Conservation (phyloP, 345 rosid genomes). For the Excoecaria agallocha region DNA sequence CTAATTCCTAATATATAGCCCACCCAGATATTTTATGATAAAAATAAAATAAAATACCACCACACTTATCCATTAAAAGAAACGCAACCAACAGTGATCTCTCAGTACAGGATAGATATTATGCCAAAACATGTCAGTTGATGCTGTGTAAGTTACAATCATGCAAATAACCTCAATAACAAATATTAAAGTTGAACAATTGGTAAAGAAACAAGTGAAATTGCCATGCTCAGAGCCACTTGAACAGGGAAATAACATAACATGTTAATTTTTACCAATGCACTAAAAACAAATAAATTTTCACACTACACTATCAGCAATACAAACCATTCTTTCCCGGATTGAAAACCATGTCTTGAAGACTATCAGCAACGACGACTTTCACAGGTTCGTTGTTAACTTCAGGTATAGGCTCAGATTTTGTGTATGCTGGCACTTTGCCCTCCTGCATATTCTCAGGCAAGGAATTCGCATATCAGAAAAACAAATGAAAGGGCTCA, state of each 20-base stretch:
- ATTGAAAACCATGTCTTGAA: slow-evolving; percentile 65
- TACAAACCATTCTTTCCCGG: slow-evolving; percentile 82
- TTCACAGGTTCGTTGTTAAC: slow-evolving; percentile 83
- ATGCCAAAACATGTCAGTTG: not conserved
- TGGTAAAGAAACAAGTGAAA: not conserved
- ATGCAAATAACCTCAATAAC: not conserved
- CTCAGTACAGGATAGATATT: not conserved
- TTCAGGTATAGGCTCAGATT: slow-evolving; percentile 90
- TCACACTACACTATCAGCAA: not conserved
- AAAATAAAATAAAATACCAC: not conserved
- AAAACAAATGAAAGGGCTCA: not conserved
- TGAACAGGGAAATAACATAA: not conserved
- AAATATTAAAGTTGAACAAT: not conserved
- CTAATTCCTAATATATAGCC: not conserved
- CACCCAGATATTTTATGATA: not conserved
- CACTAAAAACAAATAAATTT: not conserved
- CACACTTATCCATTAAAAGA: not conserved
- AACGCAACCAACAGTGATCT: not conserved
- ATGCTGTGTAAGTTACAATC: not conserved
- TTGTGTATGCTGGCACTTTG: slow-evolving; percentile 52
- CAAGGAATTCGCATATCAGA: not conserved
- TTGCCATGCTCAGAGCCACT: not conserved
- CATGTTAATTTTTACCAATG: not conserved
- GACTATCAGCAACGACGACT: slow-evolving; percentile 87
- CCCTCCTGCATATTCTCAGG: slow-evolving; percentile 60